phyloP scores from a whole-genome alignment of 225 moss, liverwort and hornwort species.

The Marchantia polymorpha region DNA sequence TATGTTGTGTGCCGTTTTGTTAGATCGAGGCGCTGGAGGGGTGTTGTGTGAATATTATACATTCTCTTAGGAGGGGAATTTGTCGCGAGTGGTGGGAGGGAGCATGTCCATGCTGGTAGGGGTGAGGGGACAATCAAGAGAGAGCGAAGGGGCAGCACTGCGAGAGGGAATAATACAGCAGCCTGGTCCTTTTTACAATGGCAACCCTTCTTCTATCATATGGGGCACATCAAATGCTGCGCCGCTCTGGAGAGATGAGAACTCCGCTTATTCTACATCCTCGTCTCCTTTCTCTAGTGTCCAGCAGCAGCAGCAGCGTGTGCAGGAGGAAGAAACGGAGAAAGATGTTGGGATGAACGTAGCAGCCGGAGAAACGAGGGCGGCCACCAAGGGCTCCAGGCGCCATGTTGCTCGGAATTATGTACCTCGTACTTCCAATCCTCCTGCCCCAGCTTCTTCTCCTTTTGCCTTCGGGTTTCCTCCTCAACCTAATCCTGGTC shows the following conservation, averaged over 20 bases:
- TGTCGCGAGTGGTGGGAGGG: slow-evolving; percentile 10
- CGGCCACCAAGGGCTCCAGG: slow-evolving; percentile 25
- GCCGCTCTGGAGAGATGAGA: slow-evolving; percentile 45
- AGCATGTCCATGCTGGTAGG: slow-evolving; percentile 53
- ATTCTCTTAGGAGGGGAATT: slow-evolving; percentile 3
- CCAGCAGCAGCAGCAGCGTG: slow-evolving; percentile 28
- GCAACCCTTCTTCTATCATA: slow-evolving; percentile 52
- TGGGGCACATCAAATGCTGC: slow-evolving; percentile 43
- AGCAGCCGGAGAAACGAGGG: slow-evolving; percentile 28
- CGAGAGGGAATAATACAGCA: slow-evolving; percentile 50
- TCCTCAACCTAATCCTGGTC: slow-evolving; percentile 28
- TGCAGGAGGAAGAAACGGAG: slow-evolving; percentile 38
- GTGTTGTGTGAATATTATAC: slow-evolving; percentile 5
- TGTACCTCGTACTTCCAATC: slow-evolving; percentile 23
- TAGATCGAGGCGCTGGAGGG: slow-evolving; percentile 17
- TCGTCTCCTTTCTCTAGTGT: slow-evolving; percentile 27
- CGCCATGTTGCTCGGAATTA: slow-evolving; percentile 36
- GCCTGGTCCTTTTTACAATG: slow-evolving; percentile 51
- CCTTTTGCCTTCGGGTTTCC: slow-evolving; percentile 48
- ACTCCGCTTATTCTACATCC: slow-evolving; percentile 21
- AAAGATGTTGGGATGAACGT: slow-evolving; percentile 31
- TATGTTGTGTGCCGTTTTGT: slow-evolving; percentile 9
- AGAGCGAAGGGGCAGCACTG: slow-evolving; percentile 40
- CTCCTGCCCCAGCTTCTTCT: slow-evolving; percentile 28
- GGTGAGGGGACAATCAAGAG: slow-evolving; percentile 49